Conservation (phyloP, 169 alveolate species). For the Cryptosporidium tyzzeri region DNA sequence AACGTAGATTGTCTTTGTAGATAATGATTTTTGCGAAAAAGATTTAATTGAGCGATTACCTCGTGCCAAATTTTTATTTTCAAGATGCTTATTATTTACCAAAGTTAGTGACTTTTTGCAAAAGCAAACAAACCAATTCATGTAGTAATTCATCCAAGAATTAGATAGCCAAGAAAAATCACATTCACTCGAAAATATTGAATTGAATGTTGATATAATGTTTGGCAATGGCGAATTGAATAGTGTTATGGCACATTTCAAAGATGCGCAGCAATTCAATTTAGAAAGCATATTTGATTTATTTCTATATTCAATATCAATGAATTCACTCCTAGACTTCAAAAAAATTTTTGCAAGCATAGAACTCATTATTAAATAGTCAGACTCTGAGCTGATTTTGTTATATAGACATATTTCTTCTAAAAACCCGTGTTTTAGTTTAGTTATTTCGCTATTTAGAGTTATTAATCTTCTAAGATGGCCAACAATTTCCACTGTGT, state of each 20-base stretch:
- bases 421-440: background rate
- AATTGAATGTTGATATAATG: conserved; percentile 27
- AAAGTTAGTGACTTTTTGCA: conserved; percentile 32
- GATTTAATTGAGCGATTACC: background rate
- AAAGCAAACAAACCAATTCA: conserved; percentile 38
- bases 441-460: background rate
- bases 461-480: conserved; percentile 53
- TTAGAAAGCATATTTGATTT: conserved; percentile 3
- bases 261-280: conserved; percentile 25
- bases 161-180: background rate
- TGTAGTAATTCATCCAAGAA: conserved; percentile 32
- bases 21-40: background rate
- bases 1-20: conserved; percentile 27
- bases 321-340: conserved; percentile 27
- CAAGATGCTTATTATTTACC: background rate
- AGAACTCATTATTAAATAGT: background rate
- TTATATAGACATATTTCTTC: background rate
- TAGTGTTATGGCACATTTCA: conserved; percentile 18
- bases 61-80: background rate
- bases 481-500: conserved; percentile 37
- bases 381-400: background rate
- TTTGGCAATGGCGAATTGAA: conserved; percentile 11
- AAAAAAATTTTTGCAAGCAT: conserved; percentile 46
- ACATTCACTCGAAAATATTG: conserved; percentile 17
- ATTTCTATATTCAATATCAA: conserved; percentile 14